Conservation (phyloP, 345 rosid genomes). For the Ricinus communis region DNA sequence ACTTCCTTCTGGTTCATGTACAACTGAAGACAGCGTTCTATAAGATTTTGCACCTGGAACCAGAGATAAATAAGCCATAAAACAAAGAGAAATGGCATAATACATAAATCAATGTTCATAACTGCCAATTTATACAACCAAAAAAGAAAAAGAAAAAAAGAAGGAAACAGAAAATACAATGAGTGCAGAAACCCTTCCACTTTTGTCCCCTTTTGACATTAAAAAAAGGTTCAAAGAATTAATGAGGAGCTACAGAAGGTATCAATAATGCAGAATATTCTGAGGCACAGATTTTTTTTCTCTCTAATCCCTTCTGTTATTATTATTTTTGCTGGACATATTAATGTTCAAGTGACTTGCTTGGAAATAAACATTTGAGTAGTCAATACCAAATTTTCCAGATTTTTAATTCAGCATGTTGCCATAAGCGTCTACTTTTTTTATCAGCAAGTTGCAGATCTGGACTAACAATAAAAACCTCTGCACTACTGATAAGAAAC, state of each 20-base stretch:
- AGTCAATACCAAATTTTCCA: neutral
- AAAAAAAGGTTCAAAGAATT: neutral
- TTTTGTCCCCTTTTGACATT: neutral
- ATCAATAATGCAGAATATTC: neutral
- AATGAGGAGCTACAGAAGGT: neutral
- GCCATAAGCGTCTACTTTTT: no score
- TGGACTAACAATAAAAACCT: no score
- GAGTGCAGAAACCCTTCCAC: neutral
- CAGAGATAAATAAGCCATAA: neutral
- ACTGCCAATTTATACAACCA: neutral
- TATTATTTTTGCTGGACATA: neutral
- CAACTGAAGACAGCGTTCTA: conserved; percentile 37
- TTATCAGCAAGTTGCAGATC: no score
- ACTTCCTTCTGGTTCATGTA: conserved; percentile 39
- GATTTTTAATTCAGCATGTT: neutral
- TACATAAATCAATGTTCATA: neutral
- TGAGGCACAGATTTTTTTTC: neutral
- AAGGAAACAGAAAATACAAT: no score
- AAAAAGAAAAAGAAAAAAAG: neutral
- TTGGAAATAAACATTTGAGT: neutral
- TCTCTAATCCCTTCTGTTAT: neutral
- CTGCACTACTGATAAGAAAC: no score
- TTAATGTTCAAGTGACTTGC: neutral
- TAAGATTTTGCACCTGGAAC: conserved; percentile 38
- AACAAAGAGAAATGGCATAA: neutral